phyloP scores from a whole-genome alignment of 2,329 filamentous ascomycete genomes.

The Penicillium sp. region DNA sequence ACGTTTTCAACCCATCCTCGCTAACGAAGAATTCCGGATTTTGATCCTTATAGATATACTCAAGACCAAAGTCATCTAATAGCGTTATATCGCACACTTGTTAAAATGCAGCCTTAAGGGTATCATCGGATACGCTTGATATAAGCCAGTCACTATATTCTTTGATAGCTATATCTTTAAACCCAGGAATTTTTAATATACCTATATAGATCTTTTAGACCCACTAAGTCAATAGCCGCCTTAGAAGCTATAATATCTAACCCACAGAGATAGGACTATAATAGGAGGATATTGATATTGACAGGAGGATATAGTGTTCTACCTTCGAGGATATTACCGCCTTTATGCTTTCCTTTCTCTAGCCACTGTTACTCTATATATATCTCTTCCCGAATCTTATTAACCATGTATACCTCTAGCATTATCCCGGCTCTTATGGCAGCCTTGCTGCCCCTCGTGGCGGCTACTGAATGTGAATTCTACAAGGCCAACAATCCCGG shows the following conservation, averaged over 20 bases:
- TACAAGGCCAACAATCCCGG: too few species aligned
- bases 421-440: too few species aligned
- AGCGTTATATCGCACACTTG: slow-evolving; percentile 15
- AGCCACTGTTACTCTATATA: slow-evolving; percentile 14
- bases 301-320: slow-evolving; percentile 9
- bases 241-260: slow-evolving; percentile 1
- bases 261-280: slow-evolving; percentile 4
- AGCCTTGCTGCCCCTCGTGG: too few species aligned
- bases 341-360: slow-evolving; percentile 13
- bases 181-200: slow-evolving; percentile 10
- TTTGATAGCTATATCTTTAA: slow-evolving; percentile 17
- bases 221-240: neutral
- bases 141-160: slow-evolving; percentile 19
- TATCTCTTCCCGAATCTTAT: slow-evolving; percentile 14
- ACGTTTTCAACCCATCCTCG: slow-evolving; percentile 14
- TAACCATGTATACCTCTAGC: too few species aligned
- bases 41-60: slow-evolving; percentile 16
- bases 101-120: slow-evolving; percentile 16
- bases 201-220: slow-evolving; percentile 4
- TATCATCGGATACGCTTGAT: slow-evolving; percentile 11
- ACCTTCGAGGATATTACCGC: slow-evolving; percentile 4
- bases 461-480: too few species aligned
- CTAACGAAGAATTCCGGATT: slow-evolving; percentile 14
- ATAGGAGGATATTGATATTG: slow-evolving; percentile 12
- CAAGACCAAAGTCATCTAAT: slow-evolving; percentile 16